phyloP scores from a whole-genome alignment of 2,329 filamentous ascomycete species.

The Tetracladium maxilliforme region DNA sequence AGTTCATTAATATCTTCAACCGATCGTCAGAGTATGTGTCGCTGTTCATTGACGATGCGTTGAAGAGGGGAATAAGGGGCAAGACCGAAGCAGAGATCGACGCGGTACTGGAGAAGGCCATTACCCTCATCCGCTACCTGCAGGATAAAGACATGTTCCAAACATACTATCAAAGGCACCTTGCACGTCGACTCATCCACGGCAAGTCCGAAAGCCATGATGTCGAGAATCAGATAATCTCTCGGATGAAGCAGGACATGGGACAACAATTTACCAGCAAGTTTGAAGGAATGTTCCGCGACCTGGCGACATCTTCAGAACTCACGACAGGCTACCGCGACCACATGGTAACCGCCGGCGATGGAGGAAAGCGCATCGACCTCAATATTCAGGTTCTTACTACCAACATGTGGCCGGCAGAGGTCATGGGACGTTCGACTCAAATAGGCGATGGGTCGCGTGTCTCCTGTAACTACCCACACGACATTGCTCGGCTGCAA shows the following conservation, averaged over 20 bases:
- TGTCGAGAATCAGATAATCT: constrained; percentile 89
- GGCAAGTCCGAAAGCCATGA: constrained; percentile 84
- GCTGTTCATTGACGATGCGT: constrained; percentile 89
- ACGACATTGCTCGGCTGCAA: constrained; percentile 59
- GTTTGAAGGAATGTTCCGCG: constrained; percentile 95
- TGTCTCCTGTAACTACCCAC: constrained; percentile 55
- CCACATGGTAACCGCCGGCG: constrained; percentile 39
- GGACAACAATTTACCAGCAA: constrained; percentile 89
- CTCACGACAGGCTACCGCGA: constrained; percentile 64
- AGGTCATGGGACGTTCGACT: constrained; percentile 55
- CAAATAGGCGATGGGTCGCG: constrained; percentile 28
- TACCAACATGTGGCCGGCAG: constrained; percentile 88
- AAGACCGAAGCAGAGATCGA: constrained; percentile 87
- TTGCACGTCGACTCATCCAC: constrained; percentile 75
- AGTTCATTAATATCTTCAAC: constrained; percentile 85
- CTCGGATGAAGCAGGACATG: constrained; percentile 91
- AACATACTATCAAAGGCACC: constrained; percentile 94
- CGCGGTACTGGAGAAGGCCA: constrained; percentile 72
- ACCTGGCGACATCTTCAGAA: constrained; percentile 79
- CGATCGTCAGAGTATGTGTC: constrained; percentile 87
- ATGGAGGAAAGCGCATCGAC: constrained; percentile 52
- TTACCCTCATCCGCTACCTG: constrained; percentile 74
- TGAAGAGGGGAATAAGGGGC: constrained; percentile 86
- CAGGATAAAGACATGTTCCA: constrained; percentile 91
- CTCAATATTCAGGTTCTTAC: constrained; percentile 77